Conservation (phyloP, 2,329 filamentous ascomycete genomes). For the Alternaria sp. region DNA sequence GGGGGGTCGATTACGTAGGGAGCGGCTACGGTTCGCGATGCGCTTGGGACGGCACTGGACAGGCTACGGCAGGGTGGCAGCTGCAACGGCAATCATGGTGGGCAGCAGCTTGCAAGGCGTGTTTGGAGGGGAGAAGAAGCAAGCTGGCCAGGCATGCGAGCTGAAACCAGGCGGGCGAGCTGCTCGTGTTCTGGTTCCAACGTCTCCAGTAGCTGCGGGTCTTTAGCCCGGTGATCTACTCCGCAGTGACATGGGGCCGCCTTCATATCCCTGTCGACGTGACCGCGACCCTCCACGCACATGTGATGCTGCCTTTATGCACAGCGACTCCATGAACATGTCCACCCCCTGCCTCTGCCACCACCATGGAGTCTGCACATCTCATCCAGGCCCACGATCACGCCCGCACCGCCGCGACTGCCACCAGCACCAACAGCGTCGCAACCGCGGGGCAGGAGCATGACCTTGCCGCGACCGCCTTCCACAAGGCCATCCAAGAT, state of each 20-base stretch:
- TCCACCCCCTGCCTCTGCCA: background rate
- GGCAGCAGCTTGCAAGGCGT: background rate
- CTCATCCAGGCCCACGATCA: constrained; percentile 85
- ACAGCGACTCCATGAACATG: constrained; percentile 8
- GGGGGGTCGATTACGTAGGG: constrained; percentile 23
- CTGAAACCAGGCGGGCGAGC: constrained; percentile 8
- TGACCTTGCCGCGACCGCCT: constrained; percentile 85
- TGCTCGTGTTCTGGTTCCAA: constrained; percentile 5
- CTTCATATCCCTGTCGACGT: constrained; percentile 8
- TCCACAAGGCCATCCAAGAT: constrained; percentile 77
- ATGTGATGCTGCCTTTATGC: background rate
- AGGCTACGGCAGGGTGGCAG: constrained; percentile 1
- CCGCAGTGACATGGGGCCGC: constrained; percentile 1
- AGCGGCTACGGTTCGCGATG: background rate
- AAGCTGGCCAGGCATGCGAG: background rate
- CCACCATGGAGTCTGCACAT: constrained; percentile 71
- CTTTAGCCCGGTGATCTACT: constrained; percentile 9
- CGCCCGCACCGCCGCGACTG: constrained; percentile 80
- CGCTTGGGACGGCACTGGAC: background rate
- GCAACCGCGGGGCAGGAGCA: constrained; percentile 87
- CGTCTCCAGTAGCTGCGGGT: constrained; percentile 9
- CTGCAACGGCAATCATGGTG: constrained; percentile 2
- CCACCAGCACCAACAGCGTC: constrained; percentile 72
- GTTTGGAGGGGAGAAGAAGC: background rate
- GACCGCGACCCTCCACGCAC: constrained; percentile 7